Conservation (phyloP, 257 asterid species). For the Primulina tabacum region DNA sequence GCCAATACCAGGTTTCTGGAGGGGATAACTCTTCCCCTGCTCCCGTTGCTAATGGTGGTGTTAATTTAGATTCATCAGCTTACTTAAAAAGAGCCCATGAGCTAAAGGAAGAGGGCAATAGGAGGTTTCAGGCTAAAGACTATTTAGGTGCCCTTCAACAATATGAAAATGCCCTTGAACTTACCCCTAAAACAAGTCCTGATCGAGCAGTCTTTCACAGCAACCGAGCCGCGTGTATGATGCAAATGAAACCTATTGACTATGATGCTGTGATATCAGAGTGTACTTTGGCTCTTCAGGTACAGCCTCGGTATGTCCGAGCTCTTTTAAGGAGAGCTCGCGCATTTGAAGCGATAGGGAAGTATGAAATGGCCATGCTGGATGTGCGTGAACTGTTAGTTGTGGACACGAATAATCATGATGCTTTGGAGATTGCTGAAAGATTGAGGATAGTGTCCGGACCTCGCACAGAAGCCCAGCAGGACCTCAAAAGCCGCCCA, state of each 20-base stretch:
- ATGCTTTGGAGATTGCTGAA: constrained; percentile 74
- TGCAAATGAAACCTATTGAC: constrained; percentile 92
- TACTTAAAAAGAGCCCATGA: constrained; percentile 79
- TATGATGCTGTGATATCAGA: constrained; percentile 78
- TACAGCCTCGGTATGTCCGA: constrained; percentile 64
- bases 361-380: constrained; percentile 75
- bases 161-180: constrained; percentile 77
- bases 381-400: constrained; percentile 67
- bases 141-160: constrained; percentile 73
- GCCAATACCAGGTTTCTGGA: constrained; percentile 31
- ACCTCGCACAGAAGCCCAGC: constrained; percentile 78
- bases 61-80: constrained; percentile 52
- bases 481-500: constrained; percentile 95
- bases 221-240: constrained; percentile 90
- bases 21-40: constrained; percentile 39
- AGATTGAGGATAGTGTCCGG: constrained; percentile 64
- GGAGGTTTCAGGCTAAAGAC: constrained; percentile 73
- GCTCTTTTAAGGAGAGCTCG: constrained; percentile 89
- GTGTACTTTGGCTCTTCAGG: constrained; percentile 73
- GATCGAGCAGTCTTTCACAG: constrained; percentile 93
- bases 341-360: constrained; percentile 75
- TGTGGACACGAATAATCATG: constrained; percentile 62
- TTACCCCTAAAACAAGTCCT: constrained; percentile 69
- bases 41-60: constrained; percentile 55
- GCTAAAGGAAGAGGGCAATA: constrained; percentile 93